Evolutionary conservation across 192 early-diverging fungal genomes (phyloP), one percentile per base, ranked within the genome.

Genomic region (Rhizoclosmatium globosum): DNA sequence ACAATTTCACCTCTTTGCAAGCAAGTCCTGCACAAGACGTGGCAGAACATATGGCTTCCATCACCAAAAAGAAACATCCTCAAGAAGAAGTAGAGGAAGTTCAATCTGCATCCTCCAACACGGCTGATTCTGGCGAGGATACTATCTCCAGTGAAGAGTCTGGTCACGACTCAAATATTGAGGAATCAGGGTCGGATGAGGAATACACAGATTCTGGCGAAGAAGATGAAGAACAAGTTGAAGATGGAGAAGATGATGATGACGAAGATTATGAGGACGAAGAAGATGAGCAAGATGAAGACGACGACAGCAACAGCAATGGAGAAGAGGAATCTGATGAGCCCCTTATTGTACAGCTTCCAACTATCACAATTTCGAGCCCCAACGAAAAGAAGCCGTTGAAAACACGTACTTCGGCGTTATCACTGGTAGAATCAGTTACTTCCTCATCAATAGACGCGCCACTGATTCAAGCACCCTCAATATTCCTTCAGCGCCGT

Each of bases 221-320:
- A 39, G 68, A 47, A 3, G 68, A 44, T 19, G 38, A 69, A 46
- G 68, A 39, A 41, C 44, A 69, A 69, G 68, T 23, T 46, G 44
- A 47, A 47, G 68, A 69, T 23, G 64, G 31, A 1, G 64, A 13
- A 64, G 64, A 64, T 21, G 64, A 1, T 1, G 64, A n/a, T 11
- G 64, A 64, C 38, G 64, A 64, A 0, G 1, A 64, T n/a, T 13
- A 64, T n/a, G 39, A 69, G 41, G 17, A 69, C 13, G 47, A 69
- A 23, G 68, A 41, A 69, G 68, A 69, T 19, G 44, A 58, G 56
- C 23, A 42, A 11, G 44, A 59, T 38, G 47, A 13, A 53, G 47
- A 73, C 19, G 7, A 44, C 15, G 71, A 4, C 21, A 59, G 2
- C n/a, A 73, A 38, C 56, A 39, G 68, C 2, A 41, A 70, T n/a